phyloP scores from a whole-genome alignment of 352 stramenopile species.

The Pythium angustatum region DNA sequence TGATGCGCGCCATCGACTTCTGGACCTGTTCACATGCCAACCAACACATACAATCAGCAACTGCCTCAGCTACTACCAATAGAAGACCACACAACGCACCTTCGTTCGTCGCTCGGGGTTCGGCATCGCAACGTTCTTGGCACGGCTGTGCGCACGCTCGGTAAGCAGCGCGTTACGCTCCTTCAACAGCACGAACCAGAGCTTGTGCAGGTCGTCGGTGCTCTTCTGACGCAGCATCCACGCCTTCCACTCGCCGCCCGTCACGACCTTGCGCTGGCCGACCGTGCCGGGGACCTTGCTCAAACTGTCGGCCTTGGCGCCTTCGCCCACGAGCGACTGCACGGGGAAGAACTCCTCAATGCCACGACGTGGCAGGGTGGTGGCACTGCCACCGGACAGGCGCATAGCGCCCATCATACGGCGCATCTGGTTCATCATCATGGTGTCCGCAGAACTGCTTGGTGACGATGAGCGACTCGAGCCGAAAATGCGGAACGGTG shows the following conservation, averaged over 20 bases:
- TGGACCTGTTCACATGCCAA: conserved; percentile 45
- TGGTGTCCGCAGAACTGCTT: conserved; percentile 12
- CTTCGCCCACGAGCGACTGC: conserved; percentile 49
- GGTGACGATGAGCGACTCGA: not conserved
- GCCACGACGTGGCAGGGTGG: conserved; percentile 45
- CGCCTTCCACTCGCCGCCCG: conserved; percentile 94
- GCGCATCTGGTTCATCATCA: conserved; percentile 64
- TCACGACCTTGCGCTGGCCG: conserved; percentile 54
- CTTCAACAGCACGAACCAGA: conserved; percentile 98
- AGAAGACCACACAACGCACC: conserved; percentile 24
- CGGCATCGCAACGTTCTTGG: conserved; percentile 75
- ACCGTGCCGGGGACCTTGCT: conserved; percentile 66
- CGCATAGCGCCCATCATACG: conserved; percentile 66
- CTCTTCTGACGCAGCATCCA: conserved; percentile 97
- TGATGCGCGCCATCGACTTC: conserved; percentile 88
- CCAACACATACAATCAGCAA: conserved; percentile 7
- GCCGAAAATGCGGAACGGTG: too few species aligned
- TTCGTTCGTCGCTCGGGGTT: conserved; percentile 79
- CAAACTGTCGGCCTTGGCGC: conserved; percentile 49
- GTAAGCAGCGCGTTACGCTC: conserved; percentile 97
- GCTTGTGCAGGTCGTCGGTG: conserved; percentile 98
- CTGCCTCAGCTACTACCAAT: not conserved
- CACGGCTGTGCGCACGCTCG: conserved; percentile 83
- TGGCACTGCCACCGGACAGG: conserved; percentile 40
- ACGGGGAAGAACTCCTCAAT: conserved; percentile 79